Conservation (phyloP, 805 yeast genomes). For the Suhomyces xylopsoci region DNA sequence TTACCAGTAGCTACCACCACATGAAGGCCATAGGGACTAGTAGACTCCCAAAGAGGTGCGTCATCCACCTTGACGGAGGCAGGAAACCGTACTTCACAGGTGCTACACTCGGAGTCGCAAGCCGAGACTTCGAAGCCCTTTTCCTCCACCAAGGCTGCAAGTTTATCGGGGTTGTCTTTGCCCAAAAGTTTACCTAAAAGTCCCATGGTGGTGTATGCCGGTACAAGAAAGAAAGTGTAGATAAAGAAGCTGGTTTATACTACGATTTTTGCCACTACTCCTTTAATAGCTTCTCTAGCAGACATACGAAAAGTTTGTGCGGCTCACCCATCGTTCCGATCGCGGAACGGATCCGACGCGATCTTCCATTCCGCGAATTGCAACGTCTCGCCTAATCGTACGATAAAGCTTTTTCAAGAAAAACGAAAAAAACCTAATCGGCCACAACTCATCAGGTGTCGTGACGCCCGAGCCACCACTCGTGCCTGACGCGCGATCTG, state of each 20-base stretch:
- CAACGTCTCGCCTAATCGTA: not conserved
- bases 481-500: not conserved
- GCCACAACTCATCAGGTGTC: not conserved
- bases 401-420: not conserved
- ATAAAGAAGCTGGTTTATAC: not conserved
- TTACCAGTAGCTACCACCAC: slow-evolving; percentile 81
- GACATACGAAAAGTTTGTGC: not conserved
- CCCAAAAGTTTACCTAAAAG: not conserved
- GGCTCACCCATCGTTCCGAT: not conserved
- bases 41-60: slow-evolving; percentile 60
- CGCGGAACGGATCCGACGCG: not conserved
- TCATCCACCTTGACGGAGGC: slow-evolving; percentile 42
- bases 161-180: not conserved
- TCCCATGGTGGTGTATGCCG: slow-evolving; percentile 2
- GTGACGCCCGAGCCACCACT: not conserved
- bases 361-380: not conserved
- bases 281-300: not conserved
- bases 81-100: slow-evolving; percentile 56
- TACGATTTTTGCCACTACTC: not conserved
- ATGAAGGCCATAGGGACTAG: slow-evolving; percentile 68
- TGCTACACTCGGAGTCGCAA: slow-evolving; percentile 52
- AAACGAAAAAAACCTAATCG: not conserved
- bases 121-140: slow-evolving; percentile 37
- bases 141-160: slow-evolving; percentile 1
- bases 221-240: not conserved